Evolutionary conservation across 73 alveolate species (phyloP).

Genomic region (Paramecium caudatum): DNA sequence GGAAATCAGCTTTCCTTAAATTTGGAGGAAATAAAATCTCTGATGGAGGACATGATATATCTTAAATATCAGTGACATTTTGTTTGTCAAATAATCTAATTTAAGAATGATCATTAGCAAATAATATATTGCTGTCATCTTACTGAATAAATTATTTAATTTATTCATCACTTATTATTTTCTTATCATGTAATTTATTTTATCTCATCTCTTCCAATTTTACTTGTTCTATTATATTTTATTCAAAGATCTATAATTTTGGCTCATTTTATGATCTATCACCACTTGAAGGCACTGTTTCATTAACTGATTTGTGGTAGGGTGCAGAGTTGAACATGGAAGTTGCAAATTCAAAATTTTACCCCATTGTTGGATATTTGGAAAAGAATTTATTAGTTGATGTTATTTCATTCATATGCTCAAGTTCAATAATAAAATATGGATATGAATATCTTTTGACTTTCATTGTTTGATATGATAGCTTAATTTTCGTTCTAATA

Average conservation of each 20-base stretch:
- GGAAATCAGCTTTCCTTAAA: neutral
- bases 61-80: slow-evolving; percentile 35
- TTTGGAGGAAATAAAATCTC: neutral
- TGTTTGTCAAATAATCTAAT: slow-evolving; percentile 39
- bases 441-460: slow-evolving; percentile 33
- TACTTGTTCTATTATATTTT: neutral
- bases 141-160: slow-evolving; percentile 22
- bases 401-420: slow-evolving; percentile 29
- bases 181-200: neutral
- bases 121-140: slow-evolving; percentile 41
- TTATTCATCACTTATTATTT: neutral
- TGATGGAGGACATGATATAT: slow-evolving; percentile 36
- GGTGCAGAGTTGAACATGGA: neutral
- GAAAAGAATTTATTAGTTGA: neutral
- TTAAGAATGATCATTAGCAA: slow-evolving; percentile 42
- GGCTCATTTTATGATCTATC: neutral
- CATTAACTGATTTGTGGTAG: slow-evolving; percentile 10
- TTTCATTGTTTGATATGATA: slow-evolving; percentile 12
- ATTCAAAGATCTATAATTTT: neutral
- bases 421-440: slow-evolving; percentile 38
- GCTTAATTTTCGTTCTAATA: slow-evolving; percentile 15
- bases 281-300: slow-evolving; percentile 31
- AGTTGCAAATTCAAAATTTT: neutral
- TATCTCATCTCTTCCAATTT: neutral
- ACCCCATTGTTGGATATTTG: slow-evolving; percentile 30